Evolutionary conservation across 331 rosid genomes (phyloP).

Genomic region (Pyracantha coccinea): DNA sequence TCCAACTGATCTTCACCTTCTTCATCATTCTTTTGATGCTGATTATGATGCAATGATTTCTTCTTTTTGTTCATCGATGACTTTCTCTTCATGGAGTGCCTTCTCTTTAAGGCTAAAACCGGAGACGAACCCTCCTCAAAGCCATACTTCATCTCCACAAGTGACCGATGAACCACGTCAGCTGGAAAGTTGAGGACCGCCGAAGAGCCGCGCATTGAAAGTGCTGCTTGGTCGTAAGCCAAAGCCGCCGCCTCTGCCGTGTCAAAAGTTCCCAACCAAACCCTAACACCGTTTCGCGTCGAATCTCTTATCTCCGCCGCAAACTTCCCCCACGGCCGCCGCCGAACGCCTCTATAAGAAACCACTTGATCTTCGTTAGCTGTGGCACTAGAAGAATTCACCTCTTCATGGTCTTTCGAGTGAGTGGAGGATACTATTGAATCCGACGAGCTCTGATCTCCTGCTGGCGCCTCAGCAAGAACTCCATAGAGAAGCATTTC

Average conservation of each 20-base stretch:
- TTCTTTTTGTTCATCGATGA: conserved; percentile 2
- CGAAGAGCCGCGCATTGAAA: conserved; percentile 38
- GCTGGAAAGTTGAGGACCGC: conserved; percentile 45
- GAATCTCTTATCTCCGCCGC: conserved; percentile 69
- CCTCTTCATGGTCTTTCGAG: conserved; percentile 22
- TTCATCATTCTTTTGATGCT: not conserved
- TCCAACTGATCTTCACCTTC: not conserved
- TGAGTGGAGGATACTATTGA: not conserved
- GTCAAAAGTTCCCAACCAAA: conserved; percentile 60
- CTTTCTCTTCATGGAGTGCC: conserved; percentile 36
- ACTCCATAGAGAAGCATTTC: conserved; percentile 47
- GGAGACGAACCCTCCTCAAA: conserved; percentile 33
- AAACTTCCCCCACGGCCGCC: conserved; percentile 59
- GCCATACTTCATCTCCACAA: conserved; percentile 29
- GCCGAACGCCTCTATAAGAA: conserved; percentile 42
- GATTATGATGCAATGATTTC: not conserved
- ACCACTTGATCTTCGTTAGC: not conserved
- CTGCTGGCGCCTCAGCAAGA: conserved; percentile 7
- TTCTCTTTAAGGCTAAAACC: conserved; percentile 40
- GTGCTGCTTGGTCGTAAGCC: conserved; percentile 69
- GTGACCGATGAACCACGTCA: conserved; percentile 26
- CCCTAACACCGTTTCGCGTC: conserved; percentile 44
- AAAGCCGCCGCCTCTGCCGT: conserved; percentile 50
- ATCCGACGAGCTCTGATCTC: not conserved
- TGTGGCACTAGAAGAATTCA: conserved; percentile 21